Evolutionary conservation across 2,329 filamentous ascomycete genomes (phyloP), one percentile per base, ranked within the genome.

Genomic region (Alternaria rosae): DNA sequence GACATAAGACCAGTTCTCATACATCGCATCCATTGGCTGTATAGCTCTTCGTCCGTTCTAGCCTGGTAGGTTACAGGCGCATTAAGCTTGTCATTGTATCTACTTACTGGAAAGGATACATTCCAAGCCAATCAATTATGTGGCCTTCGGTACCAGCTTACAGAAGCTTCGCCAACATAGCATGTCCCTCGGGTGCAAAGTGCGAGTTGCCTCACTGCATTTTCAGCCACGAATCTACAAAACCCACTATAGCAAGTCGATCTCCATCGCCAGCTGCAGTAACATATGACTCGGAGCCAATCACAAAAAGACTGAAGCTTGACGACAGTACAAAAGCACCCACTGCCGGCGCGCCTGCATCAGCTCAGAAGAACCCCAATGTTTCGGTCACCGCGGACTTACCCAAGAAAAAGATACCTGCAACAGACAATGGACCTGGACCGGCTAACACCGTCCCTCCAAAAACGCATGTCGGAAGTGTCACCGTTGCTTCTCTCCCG

Each of bases 191-290:
- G 64, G 82, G 81, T 54, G 47, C 76, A 25, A 61, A 65, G 17
- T 90, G 88, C 76, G 70, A 76, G 28, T 77, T 89, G 12, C 78
- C 85, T 13, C 83, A 83, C 64, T 90, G 88, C 78, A 83, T 89
- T 20, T 90, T 89, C 76, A 81, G 78, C 12, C 88, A 90, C 75
- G 74, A 82, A 56, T 56, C 70, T 13, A n/a, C 56, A 35, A 67
- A 60, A 41, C 10, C 61, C 35, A 55, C 62, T 41, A 45, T 43
- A 26, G 30, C 47, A 21, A 52, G 28, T 4, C 35, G 60, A 11
- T 50, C 55, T 11, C 53, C 57, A 25, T 26, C 61, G 17, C 26
- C 52, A 38, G 60, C n/a, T 20, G 30, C 51, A 17, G 32, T 47
- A 32, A 12, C 50, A 17, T 9, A 45, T 47, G 66, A 55, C 30